Evolutionary conservation across 2,329 filamentous ascomycete genomes (phyloP), one percentile per base, ranked within the genome.

Genomic region (Hymenoscyphus albidus): DNA sequence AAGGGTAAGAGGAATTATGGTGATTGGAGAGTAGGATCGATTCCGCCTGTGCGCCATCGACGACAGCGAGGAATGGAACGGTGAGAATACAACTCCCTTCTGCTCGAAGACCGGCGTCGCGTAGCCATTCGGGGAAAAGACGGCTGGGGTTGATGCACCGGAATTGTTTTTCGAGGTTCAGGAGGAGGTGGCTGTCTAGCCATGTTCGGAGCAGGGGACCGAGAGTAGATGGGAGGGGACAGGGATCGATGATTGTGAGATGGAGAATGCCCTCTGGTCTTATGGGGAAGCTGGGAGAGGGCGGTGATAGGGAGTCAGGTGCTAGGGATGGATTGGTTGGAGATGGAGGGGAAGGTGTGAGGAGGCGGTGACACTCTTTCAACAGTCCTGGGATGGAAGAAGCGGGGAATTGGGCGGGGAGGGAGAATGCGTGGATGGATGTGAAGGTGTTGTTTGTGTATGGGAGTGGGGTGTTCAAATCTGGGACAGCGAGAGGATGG

Each of bases 141-240:
- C 80, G 80, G 44, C 80, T 84, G 0, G 88, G 88, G 62, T 82
- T 85, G 5, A 81, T 81, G 69, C 86, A 89, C 9, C 84, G 81
- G 63, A 85, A 87, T 16, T 82, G 77, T 27, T 79, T 79, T 71
- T 87, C 84, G 0, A 91, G 75, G 64, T 87, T 87, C 6, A 83
- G 74, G 1, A 88, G 73, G 0, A 91, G 77, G 61, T 88, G 79
- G 3, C 83, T 79, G 55, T 88, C 84, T 2, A 91, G 77, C 88
- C 88, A 91, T 0, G 78, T 74, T 42, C 82, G 79, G 71, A 91
- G 76, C 1, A 77, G 76, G 0, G 84, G 85, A 0, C 88, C 88
- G 31, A 85, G 77, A 0, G 82, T 86, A 1, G 79, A 76, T 3
- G 82, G 76, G 0, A 82, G 77, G 0, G 88, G 88, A 7, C 83